phyloP scores from a whole-genome alignment of 1,139 yeast species.

The Yamadazyma blattariae region DNA sequence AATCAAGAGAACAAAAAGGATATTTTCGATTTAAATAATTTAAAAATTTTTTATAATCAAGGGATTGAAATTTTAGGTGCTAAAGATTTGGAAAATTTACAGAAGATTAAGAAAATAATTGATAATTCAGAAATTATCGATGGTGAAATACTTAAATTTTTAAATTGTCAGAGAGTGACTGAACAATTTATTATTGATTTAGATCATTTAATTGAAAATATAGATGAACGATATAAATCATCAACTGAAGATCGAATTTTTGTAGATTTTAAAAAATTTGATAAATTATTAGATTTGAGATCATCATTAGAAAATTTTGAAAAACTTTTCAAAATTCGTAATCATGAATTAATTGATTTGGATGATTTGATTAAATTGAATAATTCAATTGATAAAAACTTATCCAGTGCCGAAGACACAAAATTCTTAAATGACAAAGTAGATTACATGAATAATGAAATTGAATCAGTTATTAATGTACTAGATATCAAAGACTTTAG shows the following conservation, averaged over 20 bases:
- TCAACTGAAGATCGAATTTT: slow-evolving; percentile 12
- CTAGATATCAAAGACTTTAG: too few relatives aligned
- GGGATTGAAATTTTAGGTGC: slow-evolving; percentile 38
- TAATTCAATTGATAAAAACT: slow-evolving; percentile 24
- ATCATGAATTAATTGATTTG: slow-evolving; percentile 8
- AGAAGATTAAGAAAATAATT: slow-evolving; percentile 24
- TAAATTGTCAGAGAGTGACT: slow-evolving; percentile 8
- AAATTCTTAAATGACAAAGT: slow-evolving; percentile 8
- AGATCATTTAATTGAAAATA: slow-evolving; percentile 14
- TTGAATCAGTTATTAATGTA: background rate
- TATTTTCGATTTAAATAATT: slow-evolving; percentile 34
- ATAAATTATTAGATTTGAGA: slow-evolving; percentile 13
- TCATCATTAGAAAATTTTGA: slow-evolving; percentile 12
- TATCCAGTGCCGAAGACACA: slow-evolving; percentile 18
- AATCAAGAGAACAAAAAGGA: slow-evolving; percentile 28
- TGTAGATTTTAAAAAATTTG: slow-evolving; percentile 11
- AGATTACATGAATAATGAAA: background rate
- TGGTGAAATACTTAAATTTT: slow-evolving; percentile 23
- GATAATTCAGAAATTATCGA: slow-evolving; percentile 29
- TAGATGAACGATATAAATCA: slow-evolving; percentile 12
- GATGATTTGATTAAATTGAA: slow-evolving; percentile 25
- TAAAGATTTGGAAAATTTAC: slow-evolving; percentile 23
- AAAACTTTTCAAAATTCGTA: slow-evolving; percentile 10
- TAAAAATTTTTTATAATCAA: slow-evolving; percentile 33
- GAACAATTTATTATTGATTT: slow-evolving; percentile 8